A percentile compares a stretch with the other conserved stretches of the same genome.
phyloP scores from a whole-genome alignment of 345 rosid genomes.

The Linum usitatissimum region DNA sequence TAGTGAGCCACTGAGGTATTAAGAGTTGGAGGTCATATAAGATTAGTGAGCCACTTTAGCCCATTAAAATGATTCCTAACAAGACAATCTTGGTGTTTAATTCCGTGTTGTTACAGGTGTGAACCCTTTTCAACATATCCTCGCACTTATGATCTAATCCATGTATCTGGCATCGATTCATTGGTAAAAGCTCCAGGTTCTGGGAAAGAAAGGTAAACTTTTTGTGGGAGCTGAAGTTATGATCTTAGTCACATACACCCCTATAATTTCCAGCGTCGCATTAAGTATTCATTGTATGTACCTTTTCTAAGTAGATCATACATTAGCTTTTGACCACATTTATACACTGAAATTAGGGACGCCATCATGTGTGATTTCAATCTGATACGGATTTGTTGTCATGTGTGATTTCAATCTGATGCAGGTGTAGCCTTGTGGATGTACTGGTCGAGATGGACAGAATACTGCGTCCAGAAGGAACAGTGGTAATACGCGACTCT shows the following conservation, averaged over 20 bases:
- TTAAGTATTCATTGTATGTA: too few relatives aligned
- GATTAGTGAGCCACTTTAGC: background rate
- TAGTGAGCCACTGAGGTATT: too few relatives aligned
- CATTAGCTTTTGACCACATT: too few relatives aligned
- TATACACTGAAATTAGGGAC: too few relatives aligned
- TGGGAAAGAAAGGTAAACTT: slow-evolving; percentile 17
- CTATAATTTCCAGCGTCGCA: too few relatives aligned
- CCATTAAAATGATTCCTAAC: slow-evolving; percentile 2
- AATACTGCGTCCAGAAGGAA: slow-evolving; percentile 80
- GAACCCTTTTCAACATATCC: slow-evolving; percentile 99
- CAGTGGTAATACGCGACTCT: slow-evolving; percentile 60
- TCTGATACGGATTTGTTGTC: too few relatives aligned
- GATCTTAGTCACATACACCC: background rate
- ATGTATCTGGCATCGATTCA: slow-evolving; percentile 69
- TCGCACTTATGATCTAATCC: slow-evolving; percentile 87
- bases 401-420: background rate
- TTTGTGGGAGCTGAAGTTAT: background rate
- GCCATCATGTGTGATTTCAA: background rate
- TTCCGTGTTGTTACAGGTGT: slow-evolving; percentile 50
- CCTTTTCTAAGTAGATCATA: too few relatives aligned
- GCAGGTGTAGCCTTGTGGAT: slow-evolving; percentile 86
- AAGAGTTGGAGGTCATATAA: too few relatives aligned
- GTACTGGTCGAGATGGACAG: slow-evolving; percentile 91
- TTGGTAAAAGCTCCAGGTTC: slow-evolving; percentile 27
- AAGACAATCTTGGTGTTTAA: background rate